Conservation (phyloP, 202 grass and related monocot genomes). For the Setaria viridis region DNA sequence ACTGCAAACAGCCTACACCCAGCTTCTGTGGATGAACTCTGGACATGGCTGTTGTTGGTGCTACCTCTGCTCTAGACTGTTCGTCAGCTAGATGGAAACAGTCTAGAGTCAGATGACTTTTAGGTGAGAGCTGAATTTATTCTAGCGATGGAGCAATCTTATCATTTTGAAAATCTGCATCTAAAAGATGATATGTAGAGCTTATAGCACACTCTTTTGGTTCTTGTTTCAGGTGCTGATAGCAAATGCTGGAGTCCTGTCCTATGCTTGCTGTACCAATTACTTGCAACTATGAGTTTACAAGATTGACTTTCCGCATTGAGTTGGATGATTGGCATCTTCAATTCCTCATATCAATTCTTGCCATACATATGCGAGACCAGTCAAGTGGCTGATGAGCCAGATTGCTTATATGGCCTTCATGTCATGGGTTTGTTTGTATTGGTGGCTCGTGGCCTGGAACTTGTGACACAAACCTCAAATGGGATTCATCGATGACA, state of each 20-base stretch:
- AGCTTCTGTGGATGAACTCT: constrained; percentile 38
- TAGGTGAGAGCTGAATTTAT: constrained; percentile 57
- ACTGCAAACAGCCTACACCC: constrained; percentile 58
- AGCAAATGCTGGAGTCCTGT: constrained; percentile 1
- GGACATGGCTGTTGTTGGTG: constrained; percentile 22
- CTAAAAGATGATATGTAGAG: constrained; percentile 32
- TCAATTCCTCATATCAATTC: background rate
- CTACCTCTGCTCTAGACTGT: constrained; percentile 35
- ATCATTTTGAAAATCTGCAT: constrained; percentile 40
- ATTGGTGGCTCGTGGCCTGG: background rate
- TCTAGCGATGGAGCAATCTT: constrained; percentile 38
- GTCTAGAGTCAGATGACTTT: constrained; percentile 38
- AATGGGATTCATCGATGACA: background rate
- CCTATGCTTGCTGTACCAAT: constrained; percentile 1
- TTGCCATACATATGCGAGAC: background rate
- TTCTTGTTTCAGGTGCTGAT: constrained; percentile 20
- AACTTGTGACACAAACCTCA: background rate
- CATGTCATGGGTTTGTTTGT: background rate
- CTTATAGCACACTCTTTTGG: background rate
- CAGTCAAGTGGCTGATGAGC: no score
- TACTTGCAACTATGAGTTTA: background rate
- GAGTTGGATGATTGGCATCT: background rate
- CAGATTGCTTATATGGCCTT: background rate
- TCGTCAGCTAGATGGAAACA: constrained; percentile 28
- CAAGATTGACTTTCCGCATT: background rate